Percentiles rank a stretch among this genome's conserved stretches.
phyloP scores from a whole-genome alignment of 2,329 filamentous ascomycete genomes.

The Xylaria sp. region DNA sequence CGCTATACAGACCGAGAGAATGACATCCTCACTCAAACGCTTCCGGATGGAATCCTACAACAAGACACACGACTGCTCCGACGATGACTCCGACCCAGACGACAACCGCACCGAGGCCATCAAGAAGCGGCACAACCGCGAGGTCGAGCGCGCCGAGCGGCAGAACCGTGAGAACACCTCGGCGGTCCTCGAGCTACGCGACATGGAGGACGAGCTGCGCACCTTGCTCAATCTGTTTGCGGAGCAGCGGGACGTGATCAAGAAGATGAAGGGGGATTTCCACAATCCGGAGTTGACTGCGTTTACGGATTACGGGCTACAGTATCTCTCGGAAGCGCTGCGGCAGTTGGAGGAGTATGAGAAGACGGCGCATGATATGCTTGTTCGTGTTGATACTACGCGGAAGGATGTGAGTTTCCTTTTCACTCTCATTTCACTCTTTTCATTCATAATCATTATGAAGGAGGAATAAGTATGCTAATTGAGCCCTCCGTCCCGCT shows the following conservation, averaged over 20 bases:
- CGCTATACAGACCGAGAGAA: slow-evolving; percentile 61
- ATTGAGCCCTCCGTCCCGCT: not conserved
- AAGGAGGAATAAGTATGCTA: too few relatives aligned
- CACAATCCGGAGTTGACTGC: slow-evolving; percentile 48
- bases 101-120: slow-evolving; percentile 48
- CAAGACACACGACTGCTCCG: slow-evolving; percentile 46
- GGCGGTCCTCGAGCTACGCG: slow-evolving; percentile 65
- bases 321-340: slow-evolving; percentile 60
- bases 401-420: slow-evolving; percentile 59
- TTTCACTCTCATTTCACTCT: too few relatives aligned
- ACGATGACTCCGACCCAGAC: slow-evolving; percentile 49
- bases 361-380: slow-evolving; percentile 61
- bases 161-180: slow-evolving; percentile 69
- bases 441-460: too few relatives aligned
- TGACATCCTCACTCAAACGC: slow-evolving; percentile 66
- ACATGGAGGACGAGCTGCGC: slow-evolving; percentile 67
- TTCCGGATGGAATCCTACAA: slow-evolving; percentile 65
- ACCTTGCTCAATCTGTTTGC: slow-evolving; percentile 63
- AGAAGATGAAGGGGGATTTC: slow-evolving; percentile 54
- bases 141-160: slow-evolving; percentile 53
- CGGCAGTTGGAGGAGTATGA: slow-evolving; percentile 60
- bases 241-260: slow-evolving; percentile 59
- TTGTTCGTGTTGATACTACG: slow-evolving; percentile 60
- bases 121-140: slow-evolving; percentile 50
- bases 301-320: slow-evolving; percentile 52